A percentile compares a stretch with the other conserved stretches of the same genome.
These are phyloP conservation scores for Ceratocystis albifundus DNA, from an alignment of 2,329 filamentous ascomycete species.

Conservation along the genomic window DNA sequence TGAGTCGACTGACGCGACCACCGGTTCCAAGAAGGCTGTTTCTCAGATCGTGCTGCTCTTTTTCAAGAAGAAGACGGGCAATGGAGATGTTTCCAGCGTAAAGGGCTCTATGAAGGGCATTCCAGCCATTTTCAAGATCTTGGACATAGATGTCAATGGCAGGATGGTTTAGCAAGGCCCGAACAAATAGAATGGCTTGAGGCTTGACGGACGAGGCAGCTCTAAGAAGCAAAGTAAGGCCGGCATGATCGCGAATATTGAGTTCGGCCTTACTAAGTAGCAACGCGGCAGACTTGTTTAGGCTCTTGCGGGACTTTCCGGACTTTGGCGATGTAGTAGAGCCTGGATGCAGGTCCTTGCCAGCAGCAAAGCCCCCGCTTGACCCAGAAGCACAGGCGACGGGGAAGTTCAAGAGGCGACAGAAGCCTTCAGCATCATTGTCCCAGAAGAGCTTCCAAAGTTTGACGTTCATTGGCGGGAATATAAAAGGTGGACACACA, in stretches of 20 bases:
- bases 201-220: slow-evolving; percentile 63
- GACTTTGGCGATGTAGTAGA: slow-evolving; percentile 15
- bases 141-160: slow-evolving; percentile 75
- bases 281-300: slow-evolving; percentile 34
- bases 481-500: slow-evolving; percentile 26
- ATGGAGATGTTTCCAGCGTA: slow-evolving; percentile 84
- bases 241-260: slow-evolving; percentile 71
- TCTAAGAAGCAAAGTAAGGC: slow-evolving; percentile 74
- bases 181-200: slow-evolving; percentile 61
- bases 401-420: slow-evolving; percentile 34
- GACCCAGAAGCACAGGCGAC: neutral
- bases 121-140: slow-evolving; percentile 91
- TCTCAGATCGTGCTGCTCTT: slow-evolving; percentile 45
- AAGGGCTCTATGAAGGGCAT: slow-evolving; percentile 77
- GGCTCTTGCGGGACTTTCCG: slow-evolving; percentile 43
- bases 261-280: slow-evolving; percentile 50
- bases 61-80: slow-evolving; percentile 67
- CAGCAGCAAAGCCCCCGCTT: neutral
- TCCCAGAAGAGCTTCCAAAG: slow-evolving; percentile 95
- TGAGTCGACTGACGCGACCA: slow-evolving; percentile 58
- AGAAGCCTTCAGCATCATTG: slow-evolving; percentile 94
- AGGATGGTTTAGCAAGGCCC: slow-evolving; percentile 69
- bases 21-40: slow-evolving; percentile 37
- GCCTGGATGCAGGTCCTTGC: slow-evolving; percentile 27
- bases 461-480: slow-evolving; percentile 78